These are phyloP conservation scores for Claviceps lovelessii DNA, from an alignment of 2,329 filamentous ascomycete genomes.

Conservation along the genomic window DNA sequence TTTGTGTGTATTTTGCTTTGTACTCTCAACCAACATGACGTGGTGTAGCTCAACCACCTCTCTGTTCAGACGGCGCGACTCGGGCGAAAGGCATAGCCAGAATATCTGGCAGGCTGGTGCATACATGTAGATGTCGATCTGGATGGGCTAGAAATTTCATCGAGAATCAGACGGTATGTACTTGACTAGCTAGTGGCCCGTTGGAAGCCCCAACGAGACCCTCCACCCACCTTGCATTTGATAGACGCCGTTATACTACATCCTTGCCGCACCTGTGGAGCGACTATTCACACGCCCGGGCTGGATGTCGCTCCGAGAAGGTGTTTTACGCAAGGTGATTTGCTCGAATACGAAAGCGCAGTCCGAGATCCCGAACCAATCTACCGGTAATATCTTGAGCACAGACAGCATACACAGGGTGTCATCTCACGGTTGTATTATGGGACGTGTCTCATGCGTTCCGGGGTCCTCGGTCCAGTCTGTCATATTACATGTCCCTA, in stretches of 20 bases:
- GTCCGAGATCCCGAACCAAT: slow-evolving; percentile 6
- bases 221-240: neutral
- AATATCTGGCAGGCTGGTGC: too few relatives aligned
- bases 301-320: neutral
- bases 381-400: slow-evolving; percentile 5
- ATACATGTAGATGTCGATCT: too few relatives aligned
- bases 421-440: neutral
- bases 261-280: neutral
- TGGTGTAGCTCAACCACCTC: too few relatives aligned
- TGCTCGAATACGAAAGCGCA: slow-evolving; percentile 3
- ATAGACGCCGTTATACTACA: neutral
- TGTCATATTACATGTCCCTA: too few relatives aligned
- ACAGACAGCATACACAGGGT: neutral
- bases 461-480: neutral
- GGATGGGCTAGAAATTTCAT: too few relatives aligned
- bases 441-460: neutral
- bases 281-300: neutral
- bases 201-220: neutral
- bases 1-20: too few relatives aligned
- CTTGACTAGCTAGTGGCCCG: neutral
- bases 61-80: too few relatives aligned
- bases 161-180: too few relatives aligned
- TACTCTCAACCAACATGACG: too few relatives aligned
- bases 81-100: too few relatives aligned
- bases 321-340: slow-evolving; percentile 3